Percentiles rank a stretch among this genome's conserved stretches.
Conservation (phyloP, 371 early-diverging fungal genomes). For the Mortierella polycephala region DNA sequence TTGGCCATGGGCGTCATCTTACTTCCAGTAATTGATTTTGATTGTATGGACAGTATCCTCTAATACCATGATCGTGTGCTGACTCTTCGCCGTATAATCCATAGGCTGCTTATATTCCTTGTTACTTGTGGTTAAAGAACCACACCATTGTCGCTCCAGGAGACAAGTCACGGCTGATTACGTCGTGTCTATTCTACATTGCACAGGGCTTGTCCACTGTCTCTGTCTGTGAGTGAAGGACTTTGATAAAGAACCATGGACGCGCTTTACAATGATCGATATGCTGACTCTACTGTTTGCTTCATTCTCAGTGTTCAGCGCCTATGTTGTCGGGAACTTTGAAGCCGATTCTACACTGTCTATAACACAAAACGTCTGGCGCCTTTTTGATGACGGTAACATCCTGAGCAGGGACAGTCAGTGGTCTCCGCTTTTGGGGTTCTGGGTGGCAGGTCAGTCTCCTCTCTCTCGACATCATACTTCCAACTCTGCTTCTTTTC, state of each 20-base stretch:
- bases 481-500: no score
- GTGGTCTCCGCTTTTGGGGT: conserved; percentile 49
- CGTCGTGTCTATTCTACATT: conserved; percentile 19
- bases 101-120: conserved; percentile 48
- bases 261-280: neutral
- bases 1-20: conserved; percentile 48
- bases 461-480: no score
- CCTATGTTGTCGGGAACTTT: conserved; percentile 23
- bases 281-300: neutral
- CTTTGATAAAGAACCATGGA: neutral
- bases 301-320: conserved; percentile 19
- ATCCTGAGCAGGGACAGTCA: conserved; percentile 36
- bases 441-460: conserved; percentile 45
- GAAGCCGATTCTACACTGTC: conserved; percentile 8
- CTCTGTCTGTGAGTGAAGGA: conserved; percentile 9
- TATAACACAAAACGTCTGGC: conserved; percentile 11
- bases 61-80: no score
- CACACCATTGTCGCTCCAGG: conserved; percentile 19
- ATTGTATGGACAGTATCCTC: no score
- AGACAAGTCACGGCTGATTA: conserved; percentile 33
- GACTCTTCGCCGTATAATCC: no score
- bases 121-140: conserved; percentile 43
- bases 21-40: conserved; percentile 26
- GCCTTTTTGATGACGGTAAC: conserved; percentile 30
- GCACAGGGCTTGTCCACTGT: conserved; percentile 30